Percentiles rank a stretch among this genome's conserved stretches.
Evolutionary conservation across 257 asterid species (phyloP).

Genomic region (Forsythia viridissima): DNA sequence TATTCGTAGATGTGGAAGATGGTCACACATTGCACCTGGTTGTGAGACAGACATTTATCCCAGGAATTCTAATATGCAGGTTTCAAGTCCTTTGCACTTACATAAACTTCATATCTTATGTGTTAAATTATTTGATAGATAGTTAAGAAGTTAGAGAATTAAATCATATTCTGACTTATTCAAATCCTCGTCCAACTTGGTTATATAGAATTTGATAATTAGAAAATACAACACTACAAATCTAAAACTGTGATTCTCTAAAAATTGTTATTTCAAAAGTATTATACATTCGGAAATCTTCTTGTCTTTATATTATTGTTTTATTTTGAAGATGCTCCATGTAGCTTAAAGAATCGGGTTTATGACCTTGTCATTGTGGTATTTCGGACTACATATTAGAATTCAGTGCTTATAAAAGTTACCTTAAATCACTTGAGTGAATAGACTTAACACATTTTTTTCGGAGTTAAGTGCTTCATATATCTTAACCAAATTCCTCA

Average conservation of each 20-base stretch:
- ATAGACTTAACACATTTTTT: not conserved
- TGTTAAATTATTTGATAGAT: too few species aligned
- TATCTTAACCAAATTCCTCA: not conserved
- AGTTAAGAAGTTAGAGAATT: too few species aligned
- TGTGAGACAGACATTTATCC: slow-evolving; percentile 75
- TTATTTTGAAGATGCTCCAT: not conserved
- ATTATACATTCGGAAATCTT: not conserved
- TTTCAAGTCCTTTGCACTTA: slow-evolving; percentile 19
- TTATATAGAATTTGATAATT: slow-evolving; percentile 7
- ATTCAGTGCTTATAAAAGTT: not conserved
- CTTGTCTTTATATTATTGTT: not conserved
- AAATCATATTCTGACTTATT: too few species aligned
- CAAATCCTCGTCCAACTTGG: not conserved
- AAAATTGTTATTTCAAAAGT: not conserved
- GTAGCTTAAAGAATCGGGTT: not conserved
- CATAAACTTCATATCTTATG: not conserved
- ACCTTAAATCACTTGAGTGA: not conserved
- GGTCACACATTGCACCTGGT: slow-evolving; percentile 96
- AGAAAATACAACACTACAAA: not conserved
- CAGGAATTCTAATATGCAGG: slow-evolving; percentile 64
- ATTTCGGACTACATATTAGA: not conserved
- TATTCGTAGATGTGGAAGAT: slow-evolving; percentile 81
- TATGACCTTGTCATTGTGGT: not conserved
- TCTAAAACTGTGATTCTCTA: not conserved
- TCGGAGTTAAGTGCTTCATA: not conserved